Percentiles rank a stretch among this genome's conserved stretches.
These are phyloP conservation scores for Cordyceps fumosorosea DNA, from an alignment of 2,329 filamentous ascomycete genomes.

Conservation along the genomic window DNA sequence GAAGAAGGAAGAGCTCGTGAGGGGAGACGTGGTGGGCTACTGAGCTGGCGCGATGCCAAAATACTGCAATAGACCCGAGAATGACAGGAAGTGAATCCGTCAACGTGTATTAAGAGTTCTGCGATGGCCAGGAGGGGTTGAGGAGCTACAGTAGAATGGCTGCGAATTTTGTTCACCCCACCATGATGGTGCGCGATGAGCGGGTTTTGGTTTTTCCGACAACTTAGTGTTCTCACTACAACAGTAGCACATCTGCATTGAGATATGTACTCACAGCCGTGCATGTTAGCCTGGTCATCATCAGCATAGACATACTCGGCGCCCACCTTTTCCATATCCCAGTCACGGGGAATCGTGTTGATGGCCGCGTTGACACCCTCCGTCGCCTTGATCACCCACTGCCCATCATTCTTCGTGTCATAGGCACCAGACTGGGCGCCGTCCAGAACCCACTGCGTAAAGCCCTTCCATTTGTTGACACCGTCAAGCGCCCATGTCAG, in stretches of 20 bases:
- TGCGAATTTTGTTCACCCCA: slow-evolving; percentile 12
- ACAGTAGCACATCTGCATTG: not conserved
- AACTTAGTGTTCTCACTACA: no score
- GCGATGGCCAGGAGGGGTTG: slow-evolving; percentile 3
- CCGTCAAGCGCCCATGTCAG: slow-evolving; percentile 19
- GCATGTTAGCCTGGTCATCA: slow-evolving; percentile 15
- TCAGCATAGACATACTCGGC: slow-evolving; percentile 20
- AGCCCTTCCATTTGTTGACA: slow-evolving; percentile 20
- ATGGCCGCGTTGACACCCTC: slow-evolving; percentile 18
- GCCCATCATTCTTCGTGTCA: slow-evolving; percentile 12
- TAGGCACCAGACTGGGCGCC: slow-evolving; percentile 17
- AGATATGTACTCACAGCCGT: not conserved
- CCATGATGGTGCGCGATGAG: not conserved
- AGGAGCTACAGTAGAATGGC: not conserved
- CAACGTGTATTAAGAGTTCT: not conserved
- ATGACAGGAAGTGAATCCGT: slow-evolving; percentile 8
- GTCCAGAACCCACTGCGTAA: slow-evolving; percentile 20
- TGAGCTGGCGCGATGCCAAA: slow-evolving; percentile 7
- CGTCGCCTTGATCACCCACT: slow-evolving; percentile 21
- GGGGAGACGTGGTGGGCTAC: slow-evolving; percentile 35
- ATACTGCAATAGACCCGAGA: not conserved
- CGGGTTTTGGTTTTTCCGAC: slow-evolving; percentile 10
- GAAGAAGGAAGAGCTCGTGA: slow-evolving; percentile 25
- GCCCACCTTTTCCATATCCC: slow-evolving; percentile 19
- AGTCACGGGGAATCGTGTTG: slow-evolving; percentile 19